Percentiles rank a stretch among this genome's conserved stretches.
phyloP scores from a whole-genome alignment of 2,329 filamentous ascomycete species.

The Fusarium sp. region DNA sequence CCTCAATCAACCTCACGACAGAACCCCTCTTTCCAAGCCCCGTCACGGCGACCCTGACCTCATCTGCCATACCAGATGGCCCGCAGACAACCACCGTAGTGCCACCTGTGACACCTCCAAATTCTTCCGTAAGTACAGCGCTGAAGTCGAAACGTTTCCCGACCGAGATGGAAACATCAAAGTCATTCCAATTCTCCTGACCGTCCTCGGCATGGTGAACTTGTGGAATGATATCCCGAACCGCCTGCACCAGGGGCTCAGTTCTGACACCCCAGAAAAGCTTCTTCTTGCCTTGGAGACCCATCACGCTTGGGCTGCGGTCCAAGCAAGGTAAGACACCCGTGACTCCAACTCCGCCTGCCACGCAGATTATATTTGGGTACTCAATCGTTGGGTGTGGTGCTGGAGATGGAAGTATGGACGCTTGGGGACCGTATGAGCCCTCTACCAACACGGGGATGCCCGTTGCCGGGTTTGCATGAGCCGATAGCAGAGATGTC shows the following conservation, averaged over 20 bases:
- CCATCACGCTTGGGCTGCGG: not conserved
- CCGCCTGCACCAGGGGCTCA: not conserved
- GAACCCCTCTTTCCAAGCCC: not conserved
- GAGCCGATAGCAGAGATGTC: not conserved
- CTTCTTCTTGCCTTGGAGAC: not conserved
- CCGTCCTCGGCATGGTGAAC: not conserved
- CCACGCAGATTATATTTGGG: not conserved
- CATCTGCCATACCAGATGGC: constrained; percentile 6
- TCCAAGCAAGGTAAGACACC: not conserved
- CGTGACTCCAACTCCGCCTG: not conserved
- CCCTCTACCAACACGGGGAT: not conserved
- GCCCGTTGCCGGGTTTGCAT: not conserved
- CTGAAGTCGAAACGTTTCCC: not conserved
- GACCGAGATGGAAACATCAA: not conserved
- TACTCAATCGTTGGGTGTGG: not conserved
- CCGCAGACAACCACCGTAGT: constrained; percentile 7
- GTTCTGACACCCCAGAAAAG: not conserved
- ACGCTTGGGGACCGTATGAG: not conserved
- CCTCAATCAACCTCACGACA: not conserved
- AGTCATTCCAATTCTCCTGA: not conserved
- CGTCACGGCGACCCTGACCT: not conserved
- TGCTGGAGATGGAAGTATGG: not conserved
- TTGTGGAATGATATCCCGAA: not conserved
- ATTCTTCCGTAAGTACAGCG: not conserved
- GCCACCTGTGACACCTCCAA: not conserved